Evolutionary conservation across 2,329 filamentous ascomycete species (phyloP).

Genomic region (Incumbomyces lentus): DNA sequence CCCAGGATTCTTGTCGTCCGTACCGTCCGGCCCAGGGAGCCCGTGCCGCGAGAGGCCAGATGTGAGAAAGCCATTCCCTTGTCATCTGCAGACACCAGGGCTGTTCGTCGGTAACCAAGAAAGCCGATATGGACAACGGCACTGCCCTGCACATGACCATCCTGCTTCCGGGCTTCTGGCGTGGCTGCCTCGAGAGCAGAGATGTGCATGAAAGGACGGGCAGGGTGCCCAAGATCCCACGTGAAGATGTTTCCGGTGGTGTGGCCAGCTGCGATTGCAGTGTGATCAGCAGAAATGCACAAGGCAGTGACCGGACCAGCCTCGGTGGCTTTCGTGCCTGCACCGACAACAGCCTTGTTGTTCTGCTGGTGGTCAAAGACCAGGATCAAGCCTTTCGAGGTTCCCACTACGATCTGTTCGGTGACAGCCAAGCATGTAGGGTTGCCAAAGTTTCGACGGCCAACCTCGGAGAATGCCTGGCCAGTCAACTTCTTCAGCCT

Average conservation of each 20-base stretch:
- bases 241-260: constrained; percentile 87
- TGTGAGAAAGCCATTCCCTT: constrained; percentile 97
- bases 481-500: constrained; percentile 79
- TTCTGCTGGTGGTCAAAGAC: constrained; percentile 97
- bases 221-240: constrained; percentile 79
- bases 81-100: constrained; percentile 88
- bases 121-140: constrained; percentile 89
- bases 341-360: constrained; percentile 84
- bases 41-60: constrained; percentile 81
- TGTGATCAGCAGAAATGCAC: constrained; percentile 86
- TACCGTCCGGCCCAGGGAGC: constrained; percentile 71
- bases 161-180: constrained; percentile 53
- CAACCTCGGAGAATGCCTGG: constrained; percentile 85
- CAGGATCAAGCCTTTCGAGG: constrained; percentile 85
- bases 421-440: constrained; percentile 85
- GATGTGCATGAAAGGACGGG: constrained; percentile 80
- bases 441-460: constrained; percentile 81
- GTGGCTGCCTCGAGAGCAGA: constrained; percentile 61
- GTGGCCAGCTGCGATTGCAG: constrained; percentile 83
- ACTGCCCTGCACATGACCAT: constrained; percentile 72
- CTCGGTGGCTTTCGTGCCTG: constrained; percentile 88
- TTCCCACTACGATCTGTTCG: constrained; percentile 79
- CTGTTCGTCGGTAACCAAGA: constrained; percentile 83
- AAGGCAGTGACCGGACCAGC: constrained; percentile 79
- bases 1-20: constrained; percentile 86